Evolutionary conservation across 75 land plant genomes (phyloP), one percentile per base, ranked within the genome.

Genomic region (Azolla pinnata): DNA sequence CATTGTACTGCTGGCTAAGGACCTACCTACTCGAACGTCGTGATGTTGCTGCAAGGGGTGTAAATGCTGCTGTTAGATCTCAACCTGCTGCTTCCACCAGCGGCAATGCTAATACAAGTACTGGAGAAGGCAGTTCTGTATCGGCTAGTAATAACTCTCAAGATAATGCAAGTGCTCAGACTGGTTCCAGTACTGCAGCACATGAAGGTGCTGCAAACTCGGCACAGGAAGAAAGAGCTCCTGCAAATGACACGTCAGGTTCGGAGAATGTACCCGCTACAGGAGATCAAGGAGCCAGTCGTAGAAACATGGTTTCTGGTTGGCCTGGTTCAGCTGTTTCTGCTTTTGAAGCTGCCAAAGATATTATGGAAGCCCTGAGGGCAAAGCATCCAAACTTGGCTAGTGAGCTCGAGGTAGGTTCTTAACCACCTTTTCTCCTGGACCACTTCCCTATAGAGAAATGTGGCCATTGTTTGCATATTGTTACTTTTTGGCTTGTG

Each of bases 311-410:
- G 61, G 83, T 77, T 12, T 64, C 81, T 18, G 66, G 81, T 31
- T 81, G 81, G 74, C 83, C 76, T 26, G 82, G 82, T 24, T 79
- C 91, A 68, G 97, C 88, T 57, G 81, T 88, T 2, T 82, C 81
- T 68, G 96, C 97, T 55, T 95, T 95, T 80, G 99, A 95, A 59
- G 88, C 91, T 62, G 97, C 97, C 40, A 95, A 86, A 64, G 97
- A 90, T 55, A 84, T 95, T 29, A 95, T 95, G 99, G 97, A 90
- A 66, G 69, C 80, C 35, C 75, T 95, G 17, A 81, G 99, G 70
- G 84, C 83, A 73, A 95, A 95, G 65, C 99, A 95, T 45, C 33
- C 75, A 21, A 95, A 83, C 67, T 61, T 95, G 59, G 99, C 99
- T 38, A 62, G 69, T 65, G 99, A 95, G 68, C 86, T 95, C 44